Conservation (phyloP, 768 basidiomycete genomes). For the Kwoniella dendrophila region DNA sequence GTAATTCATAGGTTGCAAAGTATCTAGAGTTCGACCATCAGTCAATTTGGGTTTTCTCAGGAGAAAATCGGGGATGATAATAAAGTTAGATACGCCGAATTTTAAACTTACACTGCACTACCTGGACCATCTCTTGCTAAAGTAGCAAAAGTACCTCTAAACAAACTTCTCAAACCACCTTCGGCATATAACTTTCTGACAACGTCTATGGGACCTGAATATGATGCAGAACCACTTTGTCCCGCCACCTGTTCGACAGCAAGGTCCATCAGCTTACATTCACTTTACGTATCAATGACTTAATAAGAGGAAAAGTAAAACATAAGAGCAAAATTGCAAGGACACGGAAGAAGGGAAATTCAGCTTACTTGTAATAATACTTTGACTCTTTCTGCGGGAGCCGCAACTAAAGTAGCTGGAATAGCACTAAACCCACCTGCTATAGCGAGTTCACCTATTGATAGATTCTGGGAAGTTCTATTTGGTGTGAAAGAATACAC, state of each 20-base stretch:
- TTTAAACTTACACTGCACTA: constrained; percentile 86
- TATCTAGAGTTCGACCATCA: constrained; percentile 63
- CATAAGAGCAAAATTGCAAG: not conserved
- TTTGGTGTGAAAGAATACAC: constrained; percentile 79
- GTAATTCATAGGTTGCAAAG: constrained; percentile 94
- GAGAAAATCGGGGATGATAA: constrained; percentile 4
- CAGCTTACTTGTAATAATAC: constrained; percentile 79
- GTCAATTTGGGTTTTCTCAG: not conserved
- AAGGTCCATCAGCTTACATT: not conserved
- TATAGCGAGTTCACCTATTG: constrained; percentile 76
- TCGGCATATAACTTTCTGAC: constrained; percentile 87
- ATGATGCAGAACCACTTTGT: constrained; percentile 66
- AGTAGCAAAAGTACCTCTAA: constrained; percentile 90
- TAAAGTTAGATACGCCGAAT: not conserved
- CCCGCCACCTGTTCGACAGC: constrained; percentile 70
- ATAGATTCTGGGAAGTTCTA: constrained; percentile 66
- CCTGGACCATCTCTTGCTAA: constrained; percentile 94
- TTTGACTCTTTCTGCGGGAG: constrained; percentile 94
- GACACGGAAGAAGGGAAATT: not conserved
- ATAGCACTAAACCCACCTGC: constrained; percentile 95
- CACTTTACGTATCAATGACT: too few relatives aligned
- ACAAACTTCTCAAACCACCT: constrained; percentile 88
- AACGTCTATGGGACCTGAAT: constrained; percentile 90
- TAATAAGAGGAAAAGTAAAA: too few relatives aligned
- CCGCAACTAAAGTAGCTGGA: constrained; percentile 88